Base-by-base conservation (phyloP, 768 basidiomycete genomes). In the Phaffia australis region DNA sequence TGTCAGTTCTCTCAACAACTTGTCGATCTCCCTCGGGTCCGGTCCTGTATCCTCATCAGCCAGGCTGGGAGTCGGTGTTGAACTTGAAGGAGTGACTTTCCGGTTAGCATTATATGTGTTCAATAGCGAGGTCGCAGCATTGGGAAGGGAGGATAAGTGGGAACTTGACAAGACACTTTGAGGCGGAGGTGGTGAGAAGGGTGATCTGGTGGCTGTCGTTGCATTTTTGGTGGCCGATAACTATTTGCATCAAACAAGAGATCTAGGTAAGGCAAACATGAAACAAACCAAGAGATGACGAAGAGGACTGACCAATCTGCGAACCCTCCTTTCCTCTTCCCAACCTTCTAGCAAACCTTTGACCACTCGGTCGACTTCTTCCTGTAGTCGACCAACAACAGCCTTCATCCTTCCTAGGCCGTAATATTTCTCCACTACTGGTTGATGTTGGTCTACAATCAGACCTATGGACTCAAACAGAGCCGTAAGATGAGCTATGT, bases 371-470 rank as follows among this genome's bases (percentile, higher is more conserved):
- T 97, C 94, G 63, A 88, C 88, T 74, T 98, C 93, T 65, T 85
- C 83, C 57, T 95, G 76, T 9, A 99, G 79, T 52, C 85, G 81
- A 1, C 68, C 70, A 1, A 92, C 82, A 16, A 94, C 90, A 47
- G 77, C 81, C 51, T 80, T 78, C 94, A 98, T 98, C 75, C 87
- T 87, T 0, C 90, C 88, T 11, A 76, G 71, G 0, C 95, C 95
- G 72, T 99, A 99, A 77, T 99, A 98, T 77, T 95, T 98, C 74
- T 97, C 94, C 0, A 99, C 93, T 5, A 99, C 84, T 1, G 91
- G 89, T 71, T 95, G 94, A 74, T 99, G 95, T 73, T 99, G 95
- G 72, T 94, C 91, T 25, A 99, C 86, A 70, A 99, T 91, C 80
- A 89, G 84, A 0, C 93, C 95, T 60, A 99, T 87, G 64, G 86